These are phyloP conservation scores for Arthrobotrys megalospora DNA, from an alignment of 2,329 filamentous ascomycete species.

Conservation along the genomic window DNA sequence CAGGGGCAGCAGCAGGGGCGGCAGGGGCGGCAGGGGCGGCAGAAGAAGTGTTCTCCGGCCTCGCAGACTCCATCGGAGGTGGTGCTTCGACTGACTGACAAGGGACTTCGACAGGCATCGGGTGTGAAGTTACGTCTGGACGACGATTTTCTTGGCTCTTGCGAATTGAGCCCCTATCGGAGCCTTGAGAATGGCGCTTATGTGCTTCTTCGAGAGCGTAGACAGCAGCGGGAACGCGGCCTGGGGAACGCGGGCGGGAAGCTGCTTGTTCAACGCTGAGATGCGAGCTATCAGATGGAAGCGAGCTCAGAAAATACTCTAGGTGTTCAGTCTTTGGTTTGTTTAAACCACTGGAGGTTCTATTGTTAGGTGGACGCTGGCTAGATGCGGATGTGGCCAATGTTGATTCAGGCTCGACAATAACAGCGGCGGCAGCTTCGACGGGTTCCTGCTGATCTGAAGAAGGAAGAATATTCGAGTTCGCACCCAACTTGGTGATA, in stretches of 20 bases:
- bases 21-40: not conserved
- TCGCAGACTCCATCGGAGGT: not conserved
- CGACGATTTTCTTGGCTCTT: constrained; percentile 16
- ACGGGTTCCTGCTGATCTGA: not conserved
- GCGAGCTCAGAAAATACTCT: constrained; percentile 34
- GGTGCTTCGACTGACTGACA: not conserved
- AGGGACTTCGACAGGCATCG: not conserved
- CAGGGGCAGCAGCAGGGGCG: not conserved
- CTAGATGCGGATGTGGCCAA: not conserved
- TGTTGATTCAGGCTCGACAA: not conserved
- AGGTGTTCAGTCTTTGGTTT: constrained; percentile 44
- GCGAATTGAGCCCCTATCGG: constrained; percentile 10
- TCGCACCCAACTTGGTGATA: constrained; percentile 17
- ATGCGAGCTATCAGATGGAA: not conserved
- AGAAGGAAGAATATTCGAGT: not conserved
- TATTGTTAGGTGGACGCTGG: not conserved
- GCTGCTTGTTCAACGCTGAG: not conserved
- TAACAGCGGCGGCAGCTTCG: not conserved
- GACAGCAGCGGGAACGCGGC: constrained; percentile 36
- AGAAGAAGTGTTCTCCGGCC: not conserved
- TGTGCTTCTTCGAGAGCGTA: constrained; percentile 38
- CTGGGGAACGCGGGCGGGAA: constrained; percentile 28
- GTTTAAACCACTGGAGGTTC: constrained; percentile 5
- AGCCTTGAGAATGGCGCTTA: constrained; percentile 30
- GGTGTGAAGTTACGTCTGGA: constrained; percentile 22